Percentiles rank a stretch among this genome's conserved stretches.
Conservation (phyloP, 495 filamentous ascomycete genomes). For the Parathielavia appendiculata region DNA sequence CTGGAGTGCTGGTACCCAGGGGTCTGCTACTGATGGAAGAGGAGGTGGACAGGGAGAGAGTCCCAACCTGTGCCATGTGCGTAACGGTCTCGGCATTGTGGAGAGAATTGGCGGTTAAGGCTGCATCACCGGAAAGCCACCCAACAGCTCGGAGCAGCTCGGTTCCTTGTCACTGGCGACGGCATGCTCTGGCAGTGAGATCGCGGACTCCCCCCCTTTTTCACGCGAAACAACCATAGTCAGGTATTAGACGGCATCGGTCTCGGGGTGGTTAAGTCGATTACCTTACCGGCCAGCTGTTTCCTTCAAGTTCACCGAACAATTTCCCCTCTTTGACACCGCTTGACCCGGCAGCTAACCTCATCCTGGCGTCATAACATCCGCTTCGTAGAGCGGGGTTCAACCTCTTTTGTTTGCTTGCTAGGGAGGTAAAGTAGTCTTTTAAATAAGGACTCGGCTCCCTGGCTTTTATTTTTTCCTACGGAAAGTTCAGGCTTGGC, state of each 20-base stretch:
- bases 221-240: no score
- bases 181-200: no score
- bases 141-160: constrained; percentile 18
- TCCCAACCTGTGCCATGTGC: no score
- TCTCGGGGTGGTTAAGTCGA: no score
- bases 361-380: constrained; percentile 18
- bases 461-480: background rate
- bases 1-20: no score
- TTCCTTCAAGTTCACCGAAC: background rate
- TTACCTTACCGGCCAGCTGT: no score
- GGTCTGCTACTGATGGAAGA: no score
- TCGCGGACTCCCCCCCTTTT: no score
- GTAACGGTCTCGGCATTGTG: background rate
- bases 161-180: constrained; percentile 10
- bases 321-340: background rate
- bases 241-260: background rate
- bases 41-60: no score
- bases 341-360: background rate
- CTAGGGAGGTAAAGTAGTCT: background rate
- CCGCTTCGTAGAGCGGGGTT: constrained; percentile 10
- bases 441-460: background rate
- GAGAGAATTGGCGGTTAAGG: background rate
- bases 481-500: no score
- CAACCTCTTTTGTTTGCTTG: background rate
- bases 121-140: constrained; percentile 10